Conservation (phyloP, 2,329 filamentous ascomycete species). For the Diplocarpon mali region DNA sequence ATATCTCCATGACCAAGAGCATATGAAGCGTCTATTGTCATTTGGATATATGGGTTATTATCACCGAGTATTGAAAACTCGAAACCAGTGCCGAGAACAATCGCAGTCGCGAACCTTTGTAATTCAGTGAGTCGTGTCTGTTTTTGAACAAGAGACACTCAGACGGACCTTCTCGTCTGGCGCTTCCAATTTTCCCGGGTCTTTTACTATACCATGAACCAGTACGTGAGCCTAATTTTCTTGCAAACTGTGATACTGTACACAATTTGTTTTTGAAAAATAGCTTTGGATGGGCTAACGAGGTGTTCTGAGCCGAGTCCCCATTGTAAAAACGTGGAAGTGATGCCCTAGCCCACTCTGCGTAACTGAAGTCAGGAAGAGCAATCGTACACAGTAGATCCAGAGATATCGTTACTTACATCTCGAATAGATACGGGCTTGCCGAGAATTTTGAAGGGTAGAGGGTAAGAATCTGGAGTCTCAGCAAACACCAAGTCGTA, state of each 20-base stretch:
- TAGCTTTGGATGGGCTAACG: constrained; percentile 34
- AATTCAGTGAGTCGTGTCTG: not conserved
- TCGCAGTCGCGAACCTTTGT: constrained; percentile 31
- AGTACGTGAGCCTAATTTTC: constrained; percentile 26
- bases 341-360: constrained; percentile 33
- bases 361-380: too few relatives aligned
- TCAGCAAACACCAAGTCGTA: too few relatives aligned
- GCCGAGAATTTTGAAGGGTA: too few relatives aligned
- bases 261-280: constrained; percentile 32
- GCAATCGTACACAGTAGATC: too few relatives aligned
- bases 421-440: too few relatives aligned
- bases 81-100: constrained; percentile 35
- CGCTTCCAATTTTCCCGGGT: constrained; percentile 30
- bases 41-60: constrained; percentile 32
- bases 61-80: constrained; percentile 31
- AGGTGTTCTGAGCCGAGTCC: constrained; percentile 34
- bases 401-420: too few relatives aligned
- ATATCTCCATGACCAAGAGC: constrained; percentile 23
- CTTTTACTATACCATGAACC: constrained; percentile 25
- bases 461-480: too few relatives aligned
- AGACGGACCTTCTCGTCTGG: constrained; percentile 16
- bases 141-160: not conserved
- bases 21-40: constrained; percentile 26
- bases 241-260: constrained; percentile 25
- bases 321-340: constrained; percentile 35